Conservation (phyloP, 768 basidiomycete species). For the Pleurotus pulmonarius region DNA sequence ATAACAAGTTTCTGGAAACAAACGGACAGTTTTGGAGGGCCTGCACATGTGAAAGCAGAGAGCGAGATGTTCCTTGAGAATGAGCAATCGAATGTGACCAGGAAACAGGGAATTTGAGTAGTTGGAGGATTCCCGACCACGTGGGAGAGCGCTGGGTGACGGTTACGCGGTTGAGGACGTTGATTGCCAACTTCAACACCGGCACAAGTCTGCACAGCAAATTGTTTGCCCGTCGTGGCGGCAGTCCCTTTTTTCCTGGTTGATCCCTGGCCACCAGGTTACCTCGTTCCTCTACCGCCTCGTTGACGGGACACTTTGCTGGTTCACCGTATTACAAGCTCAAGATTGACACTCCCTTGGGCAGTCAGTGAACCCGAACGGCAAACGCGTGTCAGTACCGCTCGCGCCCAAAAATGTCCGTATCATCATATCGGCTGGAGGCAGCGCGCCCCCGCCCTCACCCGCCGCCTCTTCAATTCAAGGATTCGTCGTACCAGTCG, state of each 20-base stretch:
- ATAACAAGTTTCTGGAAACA: no score
- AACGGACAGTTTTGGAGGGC: no score
- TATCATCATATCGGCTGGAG: constrained; percentile 62
- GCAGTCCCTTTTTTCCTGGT: neutral
- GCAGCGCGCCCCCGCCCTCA: constrained; percentile 59
- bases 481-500: constrained; percentile 40
- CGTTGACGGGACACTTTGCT: neutral
- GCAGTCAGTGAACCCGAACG: neutral
- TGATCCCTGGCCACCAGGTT: neutral
- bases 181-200: constrained; percentile 7
- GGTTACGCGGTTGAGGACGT: neutral
- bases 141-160: neutral
- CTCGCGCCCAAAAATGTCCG: constrained; percentile 40
- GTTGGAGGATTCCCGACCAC: constrained; percentile 1
- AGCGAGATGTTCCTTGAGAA: no score
- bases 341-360: neutral
- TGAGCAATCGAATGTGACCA: no score
- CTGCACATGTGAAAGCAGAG: no score
- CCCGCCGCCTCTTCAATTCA: constrained; percentile 58
- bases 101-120: neutral
- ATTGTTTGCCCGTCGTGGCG: neutral
- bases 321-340: neutral
- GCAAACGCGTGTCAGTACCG: constrained; percentile 7
- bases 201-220: constrained; percentile 3
- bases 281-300: neutral